Evolutionary conservation across 768 basidiomycete species (phyloP), one percentile per base, ranked within the genome.

Genomic region (Hygrophoropsis aurantiaca): DNA sequence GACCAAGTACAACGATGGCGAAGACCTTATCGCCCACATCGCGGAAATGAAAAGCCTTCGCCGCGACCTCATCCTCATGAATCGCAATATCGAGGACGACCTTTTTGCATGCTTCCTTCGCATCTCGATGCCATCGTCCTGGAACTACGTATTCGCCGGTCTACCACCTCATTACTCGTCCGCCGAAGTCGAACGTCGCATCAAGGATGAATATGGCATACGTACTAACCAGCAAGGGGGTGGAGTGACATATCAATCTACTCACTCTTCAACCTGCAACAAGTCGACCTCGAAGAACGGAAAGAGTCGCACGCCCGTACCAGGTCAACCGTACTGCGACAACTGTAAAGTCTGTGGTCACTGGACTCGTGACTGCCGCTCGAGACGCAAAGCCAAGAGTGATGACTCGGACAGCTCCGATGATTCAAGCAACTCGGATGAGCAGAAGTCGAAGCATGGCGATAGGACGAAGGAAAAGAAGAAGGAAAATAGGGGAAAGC

Each of bases 41-140:
- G 37, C 43, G 1, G 52, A 55, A 46, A 57, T 57, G 54, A 54
- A 55, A n/a, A 26, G 11, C n/a, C 39, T 25, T 11, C 30, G 44
- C 8, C 45, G 16, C 5, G 45, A 55, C 40, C 27, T 54, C 4
- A 43, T 48, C 16, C 16, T 54, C 3, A 57, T 56, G 52, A 0
- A 44, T 1, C 32, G 30, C 7, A 13, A 43, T 24, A 50, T 57
- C 11, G n/a, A 32, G 0, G 47, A 57, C 11, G 41, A 55, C 2
- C 32, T 55, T 2, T 57, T 52, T 11, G 34, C 45, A 20, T 57
- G 55, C 11, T 56, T 58, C 36, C 37, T 58, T 7, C 13, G 40
- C 7, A 51, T 58, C 11, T 54, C 52, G n/a, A 58, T 54, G 50
- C 51, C 45, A 1, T 4, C 26, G 0, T 36, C 32, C 0, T 58